These are phyloP conservation scores for Isatis lusitanica DNA, from an alignment of 441 rosid species.

Conservation along the genomic window DNA sequence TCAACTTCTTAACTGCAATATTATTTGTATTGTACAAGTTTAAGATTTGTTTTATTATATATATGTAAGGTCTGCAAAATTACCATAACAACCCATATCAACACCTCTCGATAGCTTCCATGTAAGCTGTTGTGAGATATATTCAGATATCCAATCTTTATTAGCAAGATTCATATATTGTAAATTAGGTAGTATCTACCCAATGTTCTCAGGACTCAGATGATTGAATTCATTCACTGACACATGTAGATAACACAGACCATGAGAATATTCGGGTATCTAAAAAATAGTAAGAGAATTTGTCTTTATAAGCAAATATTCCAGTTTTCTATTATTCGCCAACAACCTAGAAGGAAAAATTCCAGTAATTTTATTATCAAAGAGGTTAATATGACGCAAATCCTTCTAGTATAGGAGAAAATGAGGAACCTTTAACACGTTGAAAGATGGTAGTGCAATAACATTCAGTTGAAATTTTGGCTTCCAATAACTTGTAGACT, in stretches of 20 bases:
- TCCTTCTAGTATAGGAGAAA: constrained; percentile 23
- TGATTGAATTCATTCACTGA: too few relatives aligned
- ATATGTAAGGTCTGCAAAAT: not conserved
- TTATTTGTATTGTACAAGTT: too few relatives aligned
- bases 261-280: not conserved
- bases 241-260: not conserved
- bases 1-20: too few relatives aligned
- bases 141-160: not conserved
- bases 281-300: constrained; percentile 7
- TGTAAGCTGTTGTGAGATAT: constrained; percentile 15
- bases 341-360: constrained; percentile 11
- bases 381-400: constrained; percentile 25
- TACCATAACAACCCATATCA: not conserved
- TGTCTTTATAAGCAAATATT: not conserved
- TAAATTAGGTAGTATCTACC: not conserved
- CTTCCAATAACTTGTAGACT: not conserved
- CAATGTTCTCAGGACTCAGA: too few relatives aligned
- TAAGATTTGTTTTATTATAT: too few relatives aligned
- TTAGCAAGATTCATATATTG: not conserved
- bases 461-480: constrained; percentile 28
- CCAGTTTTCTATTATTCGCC: constrained; percentile 13
- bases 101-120: constrained; percentile 4
- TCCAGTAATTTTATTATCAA: constrained; percentile 21
- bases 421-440: constrained; percentile 11
- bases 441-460: constrained; percentile 9